phyloP scores from a whole-genome alignment of 1,284 basidiomycete genomes.

The Ceratobasidium sp. region DNA sequence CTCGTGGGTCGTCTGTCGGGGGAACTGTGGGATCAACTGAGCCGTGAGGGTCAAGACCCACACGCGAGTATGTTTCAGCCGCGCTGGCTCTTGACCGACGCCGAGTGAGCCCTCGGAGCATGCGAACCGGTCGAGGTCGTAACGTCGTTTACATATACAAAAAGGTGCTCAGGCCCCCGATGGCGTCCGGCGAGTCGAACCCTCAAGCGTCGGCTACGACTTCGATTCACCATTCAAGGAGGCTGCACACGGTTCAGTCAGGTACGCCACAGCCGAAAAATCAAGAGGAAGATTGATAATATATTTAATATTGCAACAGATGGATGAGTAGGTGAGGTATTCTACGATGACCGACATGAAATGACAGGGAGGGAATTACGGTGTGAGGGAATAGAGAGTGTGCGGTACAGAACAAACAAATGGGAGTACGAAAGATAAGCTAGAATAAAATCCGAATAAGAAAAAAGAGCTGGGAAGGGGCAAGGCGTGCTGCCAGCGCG shows the following conservation, averaged over 20 bases:
- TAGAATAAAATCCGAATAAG: too few relatives aligned
- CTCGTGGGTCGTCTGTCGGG: too few relatives aligned
- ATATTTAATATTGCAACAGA: conserved; percentile 43
- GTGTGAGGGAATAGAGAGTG: conserved; percentile 7
- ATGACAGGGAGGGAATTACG: conserved; percentile 38
- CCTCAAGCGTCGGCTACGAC: neutral
- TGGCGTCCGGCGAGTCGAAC: conserved; percentile 7
- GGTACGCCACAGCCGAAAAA: conserved; percentile 12
- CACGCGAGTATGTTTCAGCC: neutral
- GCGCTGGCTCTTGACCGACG: conserved; percentile 2
- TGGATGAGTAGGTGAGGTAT: conserved; percentile 34
- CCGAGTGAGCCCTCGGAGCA: neutral
- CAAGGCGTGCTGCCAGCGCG: too few relatives aligned
- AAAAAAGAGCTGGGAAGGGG: neutral
- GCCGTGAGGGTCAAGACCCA: neutral
- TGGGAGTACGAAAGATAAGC: conserved; percentile 5
- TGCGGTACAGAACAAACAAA: conserved; percentile 22
- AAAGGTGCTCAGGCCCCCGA: conserved; percentile 13
- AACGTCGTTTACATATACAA: neutral
- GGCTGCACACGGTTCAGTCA: neutral
- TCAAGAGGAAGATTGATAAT: conserved; percentile 16
- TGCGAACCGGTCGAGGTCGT: neutral
- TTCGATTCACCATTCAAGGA: neutral
- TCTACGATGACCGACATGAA: conserved; percentile 29
- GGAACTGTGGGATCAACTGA: too few relatives aligned